These are phyloP conservation scores for Cytospora mali DNA, from an alignment of 2,329 filamentous ascomycete species.

Conservation along the genomic window DNA sequence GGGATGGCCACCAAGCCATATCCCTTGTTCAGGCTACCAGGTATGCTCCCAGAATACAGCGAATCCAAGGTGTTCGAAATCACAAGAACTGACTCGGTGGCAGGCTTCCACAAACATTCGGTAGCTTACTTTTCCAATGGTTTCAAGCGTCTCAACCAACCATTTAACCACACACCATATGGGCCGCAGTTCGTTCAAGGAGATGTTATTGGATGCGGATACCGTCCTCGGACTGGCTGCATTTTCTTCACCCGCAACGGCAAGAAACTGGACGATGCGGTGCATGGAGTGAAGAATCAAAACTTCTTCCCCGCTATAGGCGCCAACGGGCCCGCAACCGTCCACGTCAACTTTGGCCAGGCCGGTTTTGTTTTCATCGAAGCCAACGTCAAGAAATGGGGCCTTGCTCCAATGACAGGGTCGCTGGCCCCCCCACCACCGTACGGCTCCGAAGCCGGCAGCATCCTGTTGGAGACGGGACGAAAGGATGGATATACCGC, in stretches of 20 bases:
- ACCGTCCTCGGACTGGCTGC: conserved; percentile 89
- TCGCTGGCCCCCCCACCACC: conserved; percentile 93
- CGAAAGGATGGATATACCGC: conserved; percentile 59
- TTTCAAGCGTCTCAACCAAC: conserved; percentile 87
- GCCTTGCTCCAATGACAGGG: conserved; percentile 91
- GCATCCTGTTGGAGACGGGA: conserved; percentile 89
- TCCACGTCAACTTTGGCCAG: conserved; percentile 98
- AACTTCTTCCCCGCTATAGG: conserved; percentile 99
- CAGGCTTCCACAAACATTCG: conserved; percentile 90
- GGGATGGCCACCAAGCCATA: conserved; percentile 98
- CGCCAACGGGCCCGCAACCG: conserved; percentile 86
- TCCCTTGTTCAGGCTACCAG: conserved; percentile 88
- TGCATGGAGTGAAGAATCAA: conserved; percentile 87
- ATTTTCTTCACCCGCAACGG: conserved; percentile 99
- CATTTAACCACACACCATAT: conserved; percentile 78
- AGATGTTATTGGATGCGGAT: conserved; percentile 94
- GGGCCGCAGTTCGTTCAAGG: conserved; percentile 86
- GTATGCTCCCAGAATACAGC: conserved; percentile 53
- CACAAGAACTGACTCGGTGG: neutral
- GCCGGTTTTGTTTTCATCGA: conserved; percentile 99
- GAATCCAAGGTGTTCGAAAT: neutral
- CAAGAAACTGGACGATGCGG: conserved; percentile 93
- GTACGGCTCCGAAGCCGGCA: conserved; percentile 95
- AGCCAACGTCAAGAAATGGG: conserved; percentile 99
- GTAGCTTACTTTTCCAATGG: conserved; percentile 90